Conservation (phyloP, 1,139 yeast species). For the Blastobotrys apis region DNA sequence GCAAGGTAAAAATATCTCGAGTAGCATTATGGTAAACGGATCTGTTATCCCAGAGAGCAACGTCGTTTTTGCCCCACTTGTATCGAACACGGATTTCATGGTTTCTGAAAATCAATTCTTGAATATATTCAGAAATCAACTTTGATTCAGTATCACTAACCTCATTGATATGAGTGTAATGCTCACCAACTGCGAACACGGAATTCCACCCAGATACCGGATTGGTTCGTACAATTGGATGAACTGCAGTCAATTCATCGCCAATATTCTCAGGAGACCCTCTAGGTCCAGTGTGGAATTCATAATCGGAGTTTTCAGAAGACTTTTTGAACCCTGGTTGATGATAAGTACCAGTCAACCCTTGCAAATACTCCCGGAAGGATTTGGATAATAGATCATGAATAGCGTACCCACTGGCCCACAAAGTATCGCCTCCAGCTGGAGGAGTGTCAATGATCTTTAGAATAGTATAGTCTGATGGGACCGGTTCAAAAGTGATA, state of each 20-base stretch:
- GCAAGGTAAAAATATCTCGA: slow-evolving; percentile 5
- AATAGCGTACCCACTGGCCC: slow-evolving; percentile 47
- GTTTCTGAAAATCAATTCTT: slow-evolving; percentile 17
- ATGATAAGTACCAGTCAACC: slow-evolving; percentile 32
- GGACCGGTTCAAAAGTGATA: slow-evolving; percentile 45
- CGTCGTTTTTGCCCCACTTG: slow-evolving; percentile 53
- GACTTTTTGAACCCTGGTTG: slow-evolving; percentile 34
- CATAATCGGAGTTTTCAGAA: slow-evolving; percentile 38
- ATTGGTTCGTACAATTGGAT: slow-evolving; percentile 45
- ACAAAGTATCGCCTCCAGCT: slow-evolving; percentile 46
- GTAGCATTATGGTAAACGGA: slow-evolving; percentile 33
- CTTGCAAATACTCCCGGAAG: slow-evolving; percentile 41
- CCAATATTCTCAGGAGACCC: slow-evolving; percentile 36
- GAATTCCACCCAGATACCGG: slow-evolving; percentile 49
- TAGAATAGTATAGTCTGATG: slow-evolving; percentile 44
- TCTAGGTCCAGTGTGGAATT: slow-evolving; percentile 36
- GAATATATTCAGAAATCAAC: slow-evolving; percentile 17
- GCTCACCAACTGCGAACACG: slow-evolving; percentile 41
- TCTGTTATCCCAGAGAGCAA: slow-evolving; percentile 43
- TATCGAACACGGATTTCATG: slow-evolving; percentile 41
- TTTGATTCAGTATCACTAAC: slow-evolving; percentile 38
- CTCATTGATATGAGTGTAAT: slow-evolving; percentile 41
- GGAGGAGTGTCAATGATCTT: slow-evolving; percentile 43
- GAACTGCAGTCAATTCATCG: slow-evolving; percentile 34
- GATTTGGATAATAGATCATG: slow-evolving; percentile 45